Base-by-base conservation (phyloP, 768 basidiomycete genomes). In the Agaricus bisporus region DNA sequence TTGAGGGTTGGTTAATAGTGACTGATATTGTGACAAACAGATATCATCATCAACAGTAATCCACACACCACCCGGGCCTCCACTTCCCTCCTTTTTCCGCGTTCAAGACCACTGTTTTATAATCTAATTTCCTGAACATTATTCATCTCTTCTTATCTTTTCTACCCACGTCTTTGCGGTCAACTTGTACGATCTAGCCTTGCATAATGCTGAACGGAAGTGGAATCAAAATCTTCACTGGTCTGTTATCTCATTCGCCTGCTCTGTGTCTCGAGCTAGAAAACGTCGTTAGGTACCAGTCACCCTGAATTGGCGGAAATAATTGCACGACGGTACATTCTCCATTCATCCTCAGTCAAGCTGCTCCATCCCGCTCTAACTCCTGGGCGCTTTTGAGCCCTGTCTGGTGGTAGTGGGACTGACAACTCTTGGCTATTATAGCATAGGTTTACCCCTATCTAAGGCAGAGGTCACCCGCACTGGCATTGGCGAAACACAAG, bases 251-350 rank as follows among this genome's bases (percentile, higher is more conserved):
- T 52, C 26, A 51, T 51, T 56, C 39, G 28, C 49, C 41, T 32
- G 26, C 14, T 45, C 44, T 57, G 48, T 38, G 15, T 14, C 9
- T 22, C 38, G n/a, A n/a, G 47, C 37, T 54, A 25, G 48, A 39
- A 20, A 44, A 25, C 29, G 17, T 52, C 55, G 28, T 47, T 58
- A 95, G 94, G 94, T 57, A 95, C 92, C 35, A 93, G 91, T 71
- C 95, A 98, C 71, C 92, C 94, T 50, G 90, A 93, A 70, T 80
- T 98, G 60, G 95, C 95, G 35, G 87, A 95, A 69, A 86, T 91
- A 62, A 91, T 98, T 66, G 89, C 93, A 59, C 79, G 86, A 74
- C 85, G 94, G 94, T 95, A 77, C 65, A 11, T 32, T 1, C 32
- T 11, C 11, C 32, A 11, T 32, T 32, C 32, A 32, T 11, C 32